phyloP scores from a whole-genome alignment of 108 stramenopile genomes.

The Aureococcus anophagefferens region DNA sequence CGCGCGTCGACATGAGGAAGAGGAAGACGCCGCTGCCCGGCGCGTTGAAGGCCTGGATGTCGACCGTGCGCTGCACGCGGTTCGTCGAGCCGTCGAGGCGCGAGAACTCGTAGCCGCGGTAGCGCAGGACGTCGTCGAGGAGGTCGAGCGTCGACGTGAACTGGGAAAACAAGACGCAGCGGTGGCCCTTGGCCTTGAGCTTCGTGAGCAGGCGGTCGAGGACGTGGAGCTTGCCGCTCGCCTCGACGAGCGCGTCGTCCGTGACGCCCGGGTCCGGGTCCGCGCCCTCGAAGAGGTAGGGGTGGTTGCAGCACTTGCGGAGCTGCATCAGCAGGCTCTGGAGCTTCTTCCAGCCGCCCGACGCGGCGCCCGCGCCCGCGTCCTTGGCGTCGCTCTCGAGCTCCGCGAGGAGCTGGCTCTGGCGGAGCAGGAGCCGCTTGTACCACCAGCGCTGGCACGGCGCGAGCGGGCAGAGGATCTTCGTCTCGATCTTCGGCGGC shows the following conservation, averaged over 20 bases:
- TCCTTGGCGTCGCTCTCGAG: constrained; percentile 13
- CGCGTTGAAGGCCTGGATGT: constrained; percentile 75
- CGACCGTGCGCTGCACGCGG: constrained; percentile 66
- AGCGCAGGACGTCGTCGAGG: constrained; percentile 66
- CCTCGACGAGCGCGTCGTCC: constrained; percentile 52
- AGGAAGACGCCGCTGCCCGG: constrained; percentile 60
- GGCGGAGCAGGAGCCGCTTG: constrained; percentile 55
- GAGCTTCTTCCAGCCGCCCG: constrained; percentile 14
- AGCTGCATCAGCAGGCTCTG: constrained; percentile 91
- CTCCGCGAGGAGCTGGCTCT: constrained; percentile 18
- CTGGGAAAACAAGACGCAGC: constrained; percentile 78
- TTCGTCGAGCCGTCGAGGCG: constrained; percentile 64
- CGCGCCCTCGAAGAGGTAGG: constrained; percentile 92
- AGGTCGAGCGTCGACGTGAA: constrained; percentile 79
- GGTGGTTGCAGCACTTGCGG: constrained; percentile 97
- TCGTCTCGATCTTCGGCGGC: constrained; percentile 62
- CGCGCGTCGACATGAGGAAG: constrained; percentile 82
- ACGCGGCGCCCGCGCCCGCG: not conserved
- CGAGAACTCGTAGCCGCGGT: constrained; percentile 65
- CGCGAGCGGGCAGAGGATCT: constrained; percentile 57
- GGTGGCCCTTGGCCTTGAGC: constrained; percentile 58
- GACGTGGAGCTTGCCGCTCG: constrained; percentile 65
- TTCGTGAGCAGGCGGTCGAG: constrained; percentile 60
- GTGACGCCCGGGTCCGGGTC: constrained; percentile 51
- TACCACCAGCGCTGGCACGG: constrained; percentile 54